Evolutionary conservation across 2,329 filamentous ascomycete genomes (phyloP), one percentile per base, ranked within the genome.

Genomic region (Aspergillus pseudotamarii): DNA sequence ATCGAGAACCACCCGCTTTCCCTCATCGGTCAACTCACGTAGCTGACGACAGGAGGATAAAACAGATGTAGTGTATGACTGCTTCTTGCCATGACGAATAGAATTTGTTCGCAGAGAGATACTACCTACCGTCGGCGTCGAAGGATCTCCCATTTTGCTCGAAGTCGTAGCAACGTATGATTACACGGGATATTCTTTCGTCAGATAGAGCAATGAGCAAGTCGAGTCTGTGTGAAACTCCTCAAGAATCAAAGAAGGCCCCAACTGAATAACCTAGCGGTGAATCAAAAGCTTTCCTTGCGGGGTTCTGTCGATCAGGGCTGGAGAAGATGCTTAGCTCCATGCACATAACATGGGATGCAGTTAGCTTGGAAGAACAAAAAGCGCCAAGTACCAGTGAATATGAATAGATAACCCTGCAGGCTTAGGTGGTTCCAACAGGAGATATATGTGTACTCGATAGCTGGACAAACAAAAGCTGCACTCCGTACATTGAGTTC

Each of bases 1-100:
- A 46, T 66, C 62, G 30, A 66, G 51, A 21, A 59, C 26, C 12
- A 66, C 51, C 3, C 4, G 23, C 10, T 58, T 53, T 14, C 4
- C 51, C 32, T 21, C 32, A 23, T 38, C n/a, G 8, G 32, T 16
- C 2, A 55, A 5, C 6, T 46, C 38, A 10, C 30, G 46, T 2
- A 54, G 16, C 21, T 36, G 32, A n/a, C 38, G 46, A 34, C 30
- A 58, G 2, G 60, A 58, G 6, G 55, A 16, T 10, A 62, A 19
- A n/a, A 56, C 48, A 4, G 38, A 58, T 9, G 26, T 28, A 8
- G 60, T 62, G 45, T 58, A 55, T 1, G 51, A 55, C 1, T 26
- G 32, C 11, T 16, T 38, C 30, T 34, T 21, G 28, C 32, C n/a
- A n/a, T 36, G 9, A 11, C 51, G 4, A n/a, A 34, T 21, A 54